Evolutionary conservation across 106 monocot species (phyloP).

Genomic region (Dioscorea alata): DNA sequence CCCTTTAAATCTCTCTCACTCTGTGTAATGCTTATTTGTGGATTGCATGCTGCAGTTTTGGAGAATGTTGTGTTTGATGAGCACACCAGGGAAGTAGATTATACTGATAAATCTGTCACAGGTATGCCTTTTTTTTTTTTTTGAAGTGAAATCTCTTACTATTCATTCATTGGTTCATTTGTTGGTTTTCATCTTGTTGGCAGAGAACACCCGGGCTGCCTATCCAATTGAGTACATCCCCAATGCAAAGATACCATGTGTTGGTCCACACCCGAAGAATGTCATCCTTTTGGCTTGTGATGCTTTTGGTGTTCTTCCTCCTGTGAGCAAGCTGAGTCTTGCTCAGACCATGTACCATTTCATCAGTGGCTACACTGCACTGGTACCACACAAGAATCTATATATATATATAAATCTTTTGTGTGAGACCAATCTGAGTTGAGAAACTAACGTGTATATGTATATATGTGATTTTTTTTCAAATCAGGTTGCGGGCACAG

Average conservation of each 20-base stretch:
- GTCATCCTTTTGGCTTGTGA: conserved; percentile 94
- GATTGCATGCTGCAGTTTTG: conserved; percentile 38
- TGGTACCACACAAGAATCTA: conserved; percentile 19
- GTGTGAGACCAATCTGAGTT: too few relatives aligned
- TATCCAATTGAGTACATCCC: conserved; percentile 97
- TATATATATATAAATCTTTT: too few relatives aligned
- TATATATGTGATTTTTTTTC: neutral
- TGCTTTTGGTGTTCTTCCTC: conserved; percentile 93
- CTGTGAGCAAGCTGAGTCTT: conserved; percentile 87
- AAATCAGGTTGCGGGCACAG: conserved; percentile 81
- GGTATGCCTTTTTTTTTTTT: too few relatives aligned
- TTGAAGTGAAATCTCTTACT: too few relatives aligned
- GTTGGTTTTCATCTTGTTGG: neutral
- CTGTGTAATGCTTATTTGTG: neutral
- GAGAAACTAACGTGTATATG: neutral
- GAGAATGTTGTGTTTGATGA: conserved; percentile 97
- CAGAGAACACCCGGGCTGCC: conserved; percentile 94
- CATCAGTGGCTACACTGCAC: conserved; percentile 93
- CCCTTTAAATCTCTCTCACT: neutral
- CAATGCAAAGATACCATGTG: conserved; percentile 90
- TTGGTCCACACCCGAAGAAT: conserved; percentile 88
- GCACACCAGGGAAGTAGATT: conserved; percentile 80
- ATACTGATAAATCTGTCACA: conserved; percentile 81
- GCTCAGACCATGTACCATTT: conserved; percentile 99
- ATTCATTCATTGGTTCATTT: too few relatives aligned